Percentiles rank a stretch among this genome's conserved stretches.
Conservation (phyloP, 805 yeast species). For the Saturnispora zaruensis region DNA sequence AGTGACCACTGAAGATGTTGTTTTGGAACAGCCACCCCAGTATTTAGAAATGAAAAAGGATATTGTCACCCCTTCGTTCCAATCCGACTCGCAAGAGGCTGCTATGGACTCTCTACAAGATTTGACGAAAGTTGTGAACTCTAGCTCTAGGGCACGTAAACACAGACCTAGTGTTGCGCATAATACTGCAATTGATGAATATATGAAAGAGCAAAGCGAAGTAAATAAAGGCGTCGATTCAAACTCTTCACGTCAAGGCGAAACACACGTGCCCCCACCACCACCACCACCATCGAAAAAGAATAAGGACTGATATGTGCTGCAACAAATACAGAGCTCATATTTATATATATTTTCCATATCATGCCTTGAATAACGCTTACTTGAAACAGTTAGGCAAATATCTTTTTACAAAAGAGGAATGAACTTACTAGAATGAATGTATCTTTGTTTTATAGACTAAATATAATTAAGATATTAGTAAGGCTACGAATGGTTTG, state of each 20-base stretch:
- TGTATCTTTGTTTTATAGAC: neutral
- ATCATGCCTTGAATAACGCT: too few species aligned
- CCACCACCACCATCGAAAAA: constrained; percentile 6
- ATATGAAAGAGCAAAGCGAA: constrained; percentile 35
- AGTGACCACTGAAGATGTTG: neutral
- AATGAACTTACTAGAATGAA: too few species aligned
- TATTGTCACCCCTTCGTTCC: constrained; percentile 1
- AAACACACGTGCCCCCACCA: constrained; percentile 4
- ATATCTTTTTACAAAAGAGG: too few species aligned
- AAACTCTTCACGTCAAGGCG: neutral
- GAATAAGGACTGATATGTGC: neutral
- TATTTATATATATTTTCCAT: too few species aligned
- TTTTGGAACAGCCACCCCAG: constrained; percentile 6
- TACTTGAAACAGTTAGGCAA: too few species aligned
- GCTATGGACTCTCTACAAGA: constrained; percentile 1
- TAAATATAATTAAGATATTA: too few species aligned
- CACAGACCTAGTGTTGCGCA: constrained; percentile 15
- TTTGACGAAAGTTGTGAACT: constrained; percentile 1
- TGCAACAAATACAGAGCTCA: too few species aligned
- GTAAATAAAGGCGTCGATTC: constrained; percentile 33
- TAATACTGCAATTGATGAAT: constrained; percentile 28
- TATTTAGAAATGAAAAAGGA: neutral
- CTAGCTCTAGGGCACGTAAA: neutral
- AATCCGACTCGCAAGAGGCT: neutral
- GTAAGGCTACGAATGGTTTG: neutral